Conservation (phyloP, 176 grass and related monocot species). For the Ensete glaucum region DNA sequence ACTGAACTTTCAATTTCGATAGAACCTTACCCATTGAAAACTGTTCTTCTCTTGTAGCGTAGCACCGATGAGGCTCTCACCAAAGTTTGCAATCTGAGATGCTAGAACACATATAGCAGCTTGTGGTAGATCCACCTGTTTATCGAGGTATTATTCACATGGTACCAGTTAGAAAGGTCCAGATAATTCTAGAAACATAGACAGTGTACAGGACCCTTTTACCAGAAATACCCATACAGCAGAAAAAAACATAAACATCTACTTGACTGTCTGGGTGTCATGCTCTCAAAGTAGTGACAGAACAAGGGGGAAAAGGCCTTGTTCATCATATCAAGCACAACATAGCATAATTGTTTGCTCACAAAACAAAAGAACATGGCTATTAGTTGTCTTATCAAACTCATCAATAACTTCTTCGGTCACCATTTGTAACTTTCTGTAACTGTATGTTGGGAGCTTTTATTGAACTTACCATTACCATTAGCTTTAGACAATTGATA, state of each 20-base stretch:
- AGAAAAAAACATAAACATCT: not conserved
- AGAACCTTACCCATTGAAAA: conserved; percentile 73
- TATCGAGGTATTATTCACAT: not conserved
- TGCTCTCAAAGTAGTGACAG: not conserved
- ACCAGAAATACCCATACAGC: not conserved
- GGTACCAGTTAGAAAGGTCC: not conserved
- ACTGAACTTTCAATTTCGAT: not conserved
- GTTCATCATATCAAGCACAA: not conserved
- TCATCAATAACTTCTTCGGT: not conserved
- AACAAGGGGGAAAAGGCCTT: not conserved
- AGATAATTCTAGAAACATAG: not conserved
- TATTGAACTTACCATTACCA: not conserved
- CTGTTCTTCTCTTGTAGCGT: conserved; percentile 84
- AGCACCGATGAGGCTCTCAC: conserved; percentile 71
- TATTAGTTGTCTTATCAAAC: not conserved
- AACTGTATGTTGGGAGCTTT: not conserved
- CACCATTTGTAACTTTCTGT: too few species aligned
- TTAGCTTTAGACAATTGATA: not conserved
- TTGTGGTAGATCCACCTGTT: conserved; percentile 56
- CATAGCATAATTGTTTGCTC: not conserved
- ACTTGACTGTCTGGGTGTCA: not conserved
- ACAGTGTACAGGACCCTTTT: not conserved
- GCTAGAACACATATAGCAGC: conserved; percentile 57
- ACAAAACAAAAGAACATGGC: not conserved
- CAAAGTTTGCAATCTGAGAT: conserved; percentile 96